Conservation (phyloP, 1,139 yeast genomes). For the Candida sp. region DNA sequence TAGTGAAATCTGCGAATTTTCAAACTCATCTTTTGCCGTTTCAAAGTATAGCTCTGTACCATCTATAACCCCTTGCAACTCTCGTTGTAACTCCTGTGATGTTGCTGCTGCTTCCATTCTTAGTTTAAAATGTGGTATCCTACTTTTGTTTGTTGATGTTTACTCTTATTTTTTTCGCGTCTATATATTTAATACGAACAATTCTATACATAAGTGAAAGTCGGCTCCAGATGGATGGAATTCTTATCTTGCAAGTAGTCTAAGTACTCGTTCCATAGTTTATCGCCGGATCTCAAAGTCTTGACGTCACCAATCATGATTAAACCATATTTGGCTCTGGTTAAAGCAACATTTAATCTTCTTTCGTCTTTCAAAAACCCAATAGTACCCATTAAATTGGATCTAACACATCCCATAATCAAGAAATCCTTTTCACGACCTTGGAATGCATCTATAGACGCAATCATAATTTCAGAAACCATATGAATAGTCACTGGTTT, state of each 20-base stretch:
- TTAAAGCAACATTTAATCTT: slow-evolving; percentile 60
- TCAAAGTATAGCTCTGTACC: not conserved
- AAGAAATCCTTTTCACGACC: slow-evolving; percentile 62
- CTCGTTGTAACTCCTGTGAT: not conserved
- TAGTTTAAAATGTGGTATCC: not conserved
- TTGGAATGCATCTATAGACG: slow-evolving; percentile 67
- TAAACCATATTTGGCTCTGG: slow-evolving; percentile 59
- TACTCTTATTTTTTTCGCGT: not conserved
- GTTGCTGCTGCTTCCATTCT: not conserved
- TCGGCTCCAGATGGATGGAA: slow-evolving; percentile 8
- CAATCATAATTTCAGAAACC: slow-evolving; percentile 65
- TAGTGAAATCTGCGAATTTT: slow-evolving; percentile 4
- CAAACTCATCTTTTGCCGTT: slow-evolving; percentile 2
- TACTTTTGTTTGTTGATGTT: not conserved
- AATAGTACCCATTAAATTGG: slow-evolving; percentile 46
- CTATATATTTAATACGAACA: too few species aligned
- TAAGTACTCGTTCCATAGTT: slow-evolving; percentile 54
- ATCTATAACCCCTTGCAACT: not conserved
- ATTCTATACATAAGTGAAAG: slow-evolving; percentile 8
- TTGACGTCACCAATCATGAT: slow-evolving; percentile 54
- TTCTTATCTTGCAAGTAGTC: slow-evolving; percentile 23
- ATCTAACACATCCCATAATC: slow-evolving; percentile 59
- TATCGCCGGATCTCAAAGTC: slow-evolving; percentile 45
- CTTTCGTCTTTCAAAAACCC: slow-evolving; percentile 59
- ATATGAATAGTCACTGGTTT: slow-evolving; percentile 57